Evolutionary conservation across 371 early-diverging fungal genomes (phyloP).

Genomic region (Cokeromyces recurvatus): DNA sequence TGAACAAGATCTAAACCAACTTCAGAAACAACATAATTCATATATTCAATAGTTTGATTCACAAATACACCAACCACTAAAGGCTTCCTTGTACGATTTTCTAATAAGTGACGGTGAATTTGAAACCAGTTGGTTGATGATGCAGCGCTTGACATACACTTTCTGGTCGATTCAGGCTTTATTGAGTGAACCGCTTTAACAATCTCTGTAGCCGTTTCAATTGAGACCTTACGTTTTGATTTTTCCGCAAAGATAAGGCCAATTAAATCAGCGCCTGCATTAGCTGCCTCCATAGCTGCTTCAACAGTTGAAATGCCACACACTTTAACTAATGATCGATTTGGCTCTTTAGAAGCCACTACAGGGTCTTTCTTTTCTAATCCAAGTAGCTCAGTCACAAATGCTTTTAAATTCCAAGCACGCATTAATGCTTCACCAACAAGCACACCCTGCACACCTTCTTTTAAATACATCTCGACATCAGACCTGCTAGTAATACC

Average conservation of each 20-base stretch:
- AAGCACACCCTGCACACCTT: slow-evolving; percentile 80
- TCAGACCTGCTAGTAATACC: slow-evolving; percentile 87
- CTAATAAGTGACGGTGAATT: slow-evolving; percentile 43
- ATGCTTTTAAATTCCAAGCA: slow-evolving; percentile 65
- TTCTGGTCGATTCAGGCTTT: too few species aligned
- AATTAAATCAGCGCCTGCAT: slow-evolving; percentile 83
- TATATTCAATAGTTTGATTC: slow-evolving; percentile 74
- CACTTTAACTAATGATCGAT: slow-evolving; percentile 71
- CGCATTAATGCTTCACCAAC: slow-evolving; percentile 97
- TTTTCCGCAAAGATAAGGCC: slow-evolving; percentile 88
- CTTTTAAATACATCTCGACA: slow-evolving; percentile 70
- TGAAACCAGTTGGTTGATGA: slow-evolving; percentile 54
- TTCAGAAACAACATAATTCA: slow-evolving; percentile 57
- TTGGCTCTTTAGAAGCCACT: not conserved
- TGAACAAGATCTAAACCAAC: slow-evolving; percentile 88
- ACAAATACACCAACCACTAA: slow-evolving; percentile 92
- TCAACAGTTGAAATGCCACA: slow-evolving; percentile 84
- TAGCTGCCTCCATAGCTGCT: slow-evolving; percentile 76
- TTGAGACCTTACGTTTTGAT: slow-evolving; percentile 57
- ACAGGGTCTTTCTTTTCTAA: slow-evolving; percentile 30
- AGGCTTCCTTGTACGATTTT: slow-evolving; percentile 56
- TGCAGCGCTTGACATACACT: not conserved
- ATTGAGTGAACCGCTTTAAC: slow-evolving; percentile 16
- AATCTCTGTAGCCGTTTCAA: slow-evolving; percentile 61
- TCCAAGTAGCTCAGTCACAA: slow-evolving; percentile 69